phyloP scores from a whole-genome alignment of 108 stramenopile genomes.

The Pseudonitzschia delicatissima region DNA sequence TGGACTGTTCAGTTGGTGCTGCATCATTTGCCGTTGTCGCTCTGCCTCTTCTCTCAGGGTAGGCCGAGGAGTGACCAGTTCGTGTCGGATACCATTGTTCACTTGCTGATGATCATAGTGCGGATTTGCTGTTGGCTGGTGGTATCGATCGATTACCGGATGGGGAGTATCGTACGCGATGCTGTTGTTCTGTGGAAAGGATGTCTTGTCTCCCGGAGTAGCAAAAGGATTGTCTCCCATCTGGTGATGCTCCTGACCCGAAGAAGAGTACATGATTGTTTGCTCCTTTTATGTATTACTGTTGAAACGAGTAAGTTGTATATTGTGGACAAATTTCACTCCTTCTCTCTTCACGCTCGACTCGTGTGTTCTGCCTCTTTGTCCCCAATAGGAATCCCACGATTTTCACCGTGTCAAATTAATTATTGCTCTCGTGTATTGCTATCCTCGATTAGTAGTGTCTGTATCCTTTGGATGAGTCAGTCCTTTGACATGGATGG shows the following conservation, averaged over 20 bases:
- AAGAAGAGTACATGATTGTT: background rate
- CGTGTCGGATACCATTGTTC: background rate
- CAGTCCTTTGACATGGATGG: too few species aligned
- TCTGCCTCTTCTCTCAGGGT: constrained; percentile 9
- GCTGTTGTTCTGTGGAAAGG: background rate
- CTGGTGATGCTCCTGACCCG: background rate
- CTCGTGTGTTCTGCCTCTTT: too few species aligned
- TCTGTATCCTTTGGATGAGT: too few species aligned
- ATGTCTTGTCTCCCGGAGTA: constrained; percentile 1
- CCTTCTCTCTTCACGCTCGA: too few species aligned
- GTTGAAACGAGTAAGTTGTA: too few species aligned
- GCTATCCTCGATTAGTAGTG: too few species aligned
- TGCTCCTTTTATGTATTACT: too few species aligned
- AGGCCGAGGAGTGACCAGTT: background rate
- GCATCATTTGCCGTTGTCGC: background rate
- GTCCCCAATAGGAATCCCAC: too few species aligned
- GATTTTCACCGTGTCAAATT: too few species aligned
- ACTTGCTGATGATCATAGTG: background rate
- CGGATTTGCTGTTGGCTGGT: background rate
- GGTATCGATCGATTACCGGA: background rate
- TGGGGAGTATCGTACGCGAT: background rate
- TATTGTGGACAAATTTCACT: too few species aligned
- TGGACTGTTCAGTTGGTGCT: too few species aligned
- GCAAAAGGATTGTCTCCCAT: constrained; percentile 7
- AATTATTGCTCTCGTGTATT: too few species aligned